Conservation (phyloP, 2,329 filamentous ascomycete species). For the Penicillium sp. region DNA sequence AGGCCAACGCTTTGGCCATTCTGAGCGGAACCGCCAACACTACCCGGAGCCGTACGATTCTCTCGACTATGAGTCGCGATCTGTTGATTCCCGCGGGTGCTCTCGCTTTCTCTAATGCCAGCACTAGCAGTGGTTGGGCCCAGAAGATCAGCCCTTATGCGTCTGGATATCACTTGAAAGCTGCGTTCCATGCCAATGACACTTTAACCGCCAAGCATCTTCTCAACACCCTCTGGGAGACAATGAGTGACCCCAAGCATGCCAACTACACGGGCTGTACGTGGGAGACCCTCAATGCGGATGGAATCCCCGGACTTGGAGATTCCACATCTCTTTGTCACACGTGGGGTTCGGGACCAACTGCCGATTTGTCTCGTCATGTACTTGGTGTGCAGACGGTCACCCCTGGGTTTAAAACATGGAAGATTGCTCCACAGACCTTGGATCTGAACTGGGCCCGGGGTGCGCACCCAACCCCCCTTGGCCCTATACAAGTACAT, state of each 20-base stretch:
- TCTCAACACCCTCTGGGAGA: slow-evolving; percentile 8
- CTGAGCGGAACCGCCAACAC: slow-evolving; percentile 4
- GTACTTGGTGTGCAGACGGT: slow-evolving; percentile 24
- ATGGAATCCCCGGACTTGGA: slow-evolving; percentile 13
- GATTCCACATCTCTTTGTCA: slow-evolving; percentile 29
- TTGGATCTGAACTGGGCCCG: slow-evolving; percentile 17
- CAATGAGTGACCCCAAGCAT: slow-evolving; percentile 7
- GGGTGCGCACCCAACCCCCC: slow-evolving; percentile 3
- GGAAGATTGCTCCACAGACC: slow-evolving; percentile 14
- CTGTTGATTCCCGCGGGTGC: slow-evolving; percentile 7
- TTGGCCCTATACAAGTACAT: slow-evolving; percentile 3
- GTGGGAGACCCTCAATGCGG: slow-evolving; percentile 6
- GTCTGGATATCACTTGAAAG: slow-evolving; percentile 11
- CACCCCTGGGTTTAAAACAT: slow-evolving; percentile 15
- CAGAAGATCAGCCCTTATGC: slow-evolving; percentile 10
- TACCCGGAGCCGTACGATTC: not conserved
- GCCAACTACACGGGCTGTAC: slow-evolving; percentile 13
- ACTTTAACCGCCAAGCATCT: not conserved
- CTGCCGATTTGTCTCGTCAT: slow-evolving; percentile 26
- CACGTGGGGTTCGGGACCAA: slow-evolving; percentile 31
- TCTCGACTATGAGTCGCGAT: slow-evolving; percentile 6
- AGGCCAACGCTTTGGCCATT: slow-evolving; percentile 11
- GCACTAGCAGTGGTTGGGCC: slow-evolving; percentile 4
- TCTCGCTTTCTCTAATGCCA: slow-evolving; percentile 12
- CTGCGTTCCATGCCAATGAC: slow-evolving; percentile 8